Base-by-base conservation (phyloP, 176 grass and related monocot species). In the Rhynchospora breviuscula region DNA sequence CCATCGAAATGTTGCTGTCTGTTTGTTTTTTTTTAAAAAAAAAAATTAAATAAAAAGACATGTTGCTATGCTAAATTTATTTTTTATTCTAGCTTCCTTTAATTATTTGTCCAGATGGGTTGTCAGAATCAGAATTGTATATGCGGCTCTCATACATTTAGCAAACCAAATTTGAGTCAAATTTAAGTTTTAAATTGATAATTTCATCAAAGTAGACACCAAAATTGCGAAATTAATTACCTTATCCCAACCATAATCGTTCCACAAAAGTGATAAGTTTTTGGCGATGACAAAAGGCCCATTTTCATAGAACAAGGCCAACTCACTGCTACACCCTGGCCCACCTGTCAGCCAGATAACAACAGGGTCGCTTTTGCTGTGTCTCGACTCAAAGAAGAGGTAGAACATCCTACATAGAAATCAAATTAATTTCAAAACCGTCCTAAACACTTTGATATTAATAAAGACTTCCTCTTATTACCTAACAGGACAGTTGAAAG, bases 221-320 rank as follows among this genome's bases (percentile, higher is more conserved):
- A 9, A 11, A 14, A 12, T 44, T 22, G 10, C 53, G 22, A 35
- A 45, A 21, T 65, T 53, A 54, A 14, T 48, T 74, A 94, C 95
- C 87, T 85, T 89, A 89, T 98, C 95, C 95, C 95, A 98, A 0
- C 95, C 95, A 73, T 88, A 98, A 72, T 91, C 48, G 84, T 98
- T 98, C 95, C 89, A 98, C n/a, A 35, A 86, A 85, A 98, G 95
- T 0, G 95, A 93, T 90, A 98, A 87, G 77, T 95, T 89, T 52
- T 93, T 89, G 23, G 89, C 71, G 17, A 98, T 91, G 57, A 79
- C 91, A 85, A 95, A 98, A 3, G 95, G 95, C 0, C 95, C 95
- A 21, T 98, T 98, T 88, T 95, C 95, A 87, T 98, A 98, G 89
- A 98, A 98, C 57, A 98, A 66, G 62, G 95, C 95, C 87, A 98